These are phyloP conservation scores for Fragaria iinumae DNA, from an alignment of 306 rosid genomes.

Conservation along the genomic window DNA sequence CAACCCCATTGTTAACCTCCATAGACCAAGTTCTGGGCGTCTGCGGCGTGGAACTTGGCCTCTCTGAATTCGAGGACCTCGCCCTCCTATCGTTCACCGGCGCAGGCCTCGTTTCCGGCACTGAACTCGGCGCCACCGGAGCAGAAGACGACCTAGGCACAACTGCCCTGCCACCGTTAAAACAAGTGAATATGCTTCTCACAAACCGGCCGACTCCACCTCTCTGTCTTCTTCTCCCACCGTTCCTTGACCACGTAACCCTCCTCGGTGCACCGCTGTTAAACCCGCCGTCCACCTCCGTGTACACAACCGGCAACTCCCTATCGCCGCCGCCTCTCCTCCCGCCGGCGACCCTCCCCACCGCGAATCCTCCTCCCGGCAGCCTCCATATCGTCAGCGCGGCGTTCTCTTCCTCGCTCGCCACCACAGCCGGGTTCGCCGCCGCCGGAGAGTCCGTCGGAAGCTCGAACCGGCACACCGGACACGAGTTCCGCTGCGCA, in stretches of 20 bases:
- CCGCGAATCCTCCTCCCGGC: conserved; percentile 87
- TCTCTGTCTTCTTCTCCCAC: conserved; percentile 49
- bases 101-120: conserved; percentile 23
- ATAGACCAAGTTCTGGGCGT: conserved; percentile 74
- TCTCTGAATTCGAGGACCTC: conserved; percentile 19
- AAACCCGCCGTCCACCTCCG: conserved; percentile 77
- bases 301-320: conserved; percentile 76
- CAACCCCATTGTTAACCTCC: conserved; percentile 64
- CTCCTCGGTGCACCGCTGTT: conserved; percentile 64
- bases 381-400: conserved; percentile 90
- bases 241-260: conserved; percentile 55
- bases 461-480: conserved; percentile 78
- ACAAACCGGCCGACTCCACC: conserved; percentile 45
- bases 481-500: conserved; percentile 68
- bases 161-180: conserved; percentile 28
- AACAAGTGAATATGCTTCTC: conserved; percentile 53
- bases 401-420: conserved; percentile 44
- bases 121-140: conserved; percentile 10
- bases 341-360: conserved; percentile 67
- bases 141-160: neutral
- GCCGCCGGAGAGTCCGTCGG: conserved; percentile 35
- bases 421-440: neutral
- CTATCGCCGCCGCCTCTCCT: conserved; percentile 60
- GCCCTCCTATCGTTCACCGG: conserved; percentile 18
- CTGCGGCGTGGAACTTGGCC: conserved; percentile 22